Evolutionary conservation across 176 grass and related monocot species (phyloP).

Genomic region (Musa beccarii): DNA sequence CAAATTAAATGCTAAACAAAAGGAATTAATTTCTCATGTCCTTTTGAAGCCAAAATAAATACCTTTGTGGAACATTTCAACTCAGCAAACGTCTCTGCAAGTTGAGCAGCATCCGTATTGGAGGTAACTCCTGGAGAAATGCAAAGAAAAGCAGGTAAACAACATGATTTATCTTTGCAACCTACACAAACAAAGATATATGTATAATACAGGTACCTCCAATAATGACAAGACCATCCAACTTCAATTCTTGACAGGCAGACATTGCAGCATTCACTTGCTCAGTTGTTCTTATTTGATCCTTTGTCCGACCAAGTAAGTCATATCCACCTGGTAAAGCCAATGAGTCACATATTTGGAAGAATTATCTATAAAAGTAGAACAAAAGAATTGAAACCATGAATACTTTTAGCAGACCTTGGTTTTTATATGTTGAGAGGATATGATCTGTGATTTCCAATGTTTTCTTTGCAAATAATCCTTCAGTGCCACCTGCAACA

Average conservation of each 20-base stretch:
- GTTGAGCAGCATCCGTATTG: slow-evolving; percentile 90
- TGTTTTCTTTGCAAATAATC: slow-evolving; percentile 85
- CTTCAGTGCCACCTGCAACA: slow-evolving; percentile 78
- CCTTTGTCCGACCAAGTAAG: slow-evolving; percentile 92
- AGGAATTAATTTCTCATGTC: neutral
- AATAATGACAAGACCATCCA: slow-evolving; percentile 89
- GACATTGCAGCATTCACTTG: slow-evolving; percentile 86
- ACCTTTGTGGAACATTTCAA: slow-evolving; percentile 93
- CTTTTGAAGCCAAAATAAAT: neutral
- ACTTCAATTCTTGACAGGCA: slow-evolving; percentile 70
- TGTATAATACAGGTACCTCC: slow-evolving; percentile 49
- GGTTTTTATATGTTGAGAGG: slow-evolving; percentile 94
- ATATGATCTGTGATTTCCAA: slow-evolving; percentile 87
- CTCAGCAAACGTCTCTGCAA: slow-evolving; percentile 96
- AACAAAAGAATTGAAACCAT: neutral
- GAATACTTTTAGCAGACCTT: slow-evolving; percentile 36
- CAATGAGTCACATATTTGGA: slow-evolving; percentile 8
- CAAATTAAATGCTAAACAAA: neutral
- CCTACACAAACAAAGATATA: neutral
- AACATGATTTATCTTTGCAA: neutral
- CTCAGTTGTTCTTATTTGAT: slow-evolving; percentile 96
- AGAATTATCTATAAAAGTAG: neutral
- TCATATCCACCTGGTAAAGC: slow-evolving; percentile 68
- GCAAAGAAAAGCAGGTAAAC: slow-evolving; percentile 1
- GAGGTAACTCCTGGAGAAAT: slow-evolving; percentile 83